A percentile compares a stretch with the other conserved stretches of the same genome.
Evolutionary conservation across 352 stramenopile species (phyloP).

Genomic region (Elongisporangium prolatum): DNA sequence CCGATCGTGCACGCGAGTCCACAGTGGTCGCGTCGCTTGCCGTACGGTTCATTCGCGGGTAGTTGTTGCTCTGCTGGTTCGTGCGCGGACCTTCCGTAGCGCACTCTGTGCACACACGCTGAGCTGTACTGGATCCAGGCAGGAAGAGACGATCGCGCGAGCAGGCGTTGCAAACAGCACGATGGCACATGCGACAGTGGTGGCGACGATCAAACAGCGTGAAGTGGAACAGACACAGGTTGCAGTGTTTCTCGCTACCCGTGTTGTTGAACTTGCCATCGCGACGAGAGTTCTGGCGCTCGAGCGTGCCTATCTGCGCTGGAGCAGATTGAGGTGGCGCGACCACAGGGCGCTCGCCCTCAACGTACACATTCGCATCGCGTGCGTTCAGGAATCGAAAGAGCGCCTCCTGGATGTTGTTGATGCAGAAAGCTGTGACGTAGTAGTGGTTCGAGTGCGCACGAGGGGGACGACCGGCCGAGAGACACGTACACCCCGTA

Average conservation of each 20-base stretch:
- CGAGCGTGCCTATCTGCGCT: constrained; percentile 26
- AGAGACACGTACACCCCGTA: constrained; percentile 82
- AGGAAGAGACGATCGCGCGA: constrained; percentile 83
- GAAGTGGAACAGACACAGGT: constrained; percentile 88
- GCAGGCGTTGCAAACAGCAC: constrained; percentile 84
- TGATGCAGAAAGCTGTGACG: constrained; percentile 85
- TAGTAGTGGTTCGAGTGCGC: constrained; percentile 85
- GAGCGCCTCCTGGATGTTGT: constrained; percentile 82
- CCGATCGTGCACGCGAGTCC: constrained; percentile 49
- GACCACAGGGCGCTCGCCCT: constrained; percentile 58
- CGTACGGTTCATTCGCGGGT: constrained; percentile 49
- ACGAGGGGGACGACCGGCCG: constrained; percentile 55
- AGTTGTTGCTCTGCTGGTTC: constrained; percentile 28
- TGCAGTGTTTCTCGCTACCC: constrained; percentile 86
- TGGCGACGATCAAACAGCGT: constrained; percentile 87
- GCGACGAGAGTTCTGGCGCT: constrained; percentile 49
- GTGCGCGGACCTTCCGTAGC: constrained; percentile 73
- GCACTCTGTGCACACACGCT: constrained; percentile 86
- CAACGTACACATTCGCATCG: constrained; percentile 76
- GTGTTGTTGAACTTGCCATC: constrained; percentile 64
- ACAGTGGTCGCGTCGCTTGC: constrained; percentile 49
- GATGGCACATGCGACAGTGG: constrained; percentile 88
- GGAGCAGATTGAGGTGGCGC: constrained; percentile 56
- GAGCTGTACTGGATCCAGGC: constrained; percentile 75
- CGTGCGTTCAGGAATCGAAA: constrained; percentile 80